Evolutionary conservation across 257 asterid species (phyloP).

Genomic region (Scutellaria barbata): DNA sequence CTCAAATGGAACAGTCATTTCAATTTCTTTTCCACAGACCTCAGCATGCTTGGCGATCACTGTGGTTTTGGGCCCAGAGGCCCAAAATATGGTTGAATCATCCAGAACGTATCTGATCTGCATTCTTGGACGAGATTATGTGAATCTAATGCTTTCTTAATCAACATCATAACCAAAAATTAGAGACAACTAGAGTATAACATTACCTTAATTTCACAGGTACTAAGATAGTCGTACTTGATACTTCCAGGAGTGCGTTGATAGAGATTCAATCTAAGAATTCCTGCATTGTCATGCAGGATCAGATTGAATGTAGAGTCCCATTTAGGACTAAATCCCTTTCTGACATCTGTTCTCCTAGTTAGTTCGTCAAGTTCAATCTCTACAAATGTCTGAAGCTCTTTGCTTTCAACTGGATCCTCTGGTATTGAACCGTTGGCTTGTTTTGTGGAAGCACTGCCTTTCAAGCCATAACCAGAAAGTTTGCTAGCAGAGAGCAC

Average conservation of each 20-base stretch:
- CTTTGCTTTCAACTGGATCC: conserved; percentile 50
- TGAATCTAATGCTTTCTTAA: background rate
- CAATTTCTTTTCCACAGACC: conserved; percentile 74
- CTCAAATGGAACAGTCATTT: conserved; percentile 94
- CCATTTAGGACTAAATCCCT: conserved; percentile 85
- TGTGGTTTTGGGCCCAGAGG: conserved; percentile 59
- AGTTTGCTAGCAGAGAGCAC: conserved; percentile 71
- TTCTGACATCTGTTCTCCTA: conserved; percentile 65
- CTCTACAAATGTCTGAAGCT: conserved; percentile 81
- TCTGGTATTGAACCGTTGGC: conserved; percentile 43
- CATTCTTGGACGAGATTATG: conserved; percentile 29
- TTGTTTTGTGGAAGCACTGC: conserved; percentile 53
- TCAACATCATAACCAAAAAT: conserved; percentile 21
- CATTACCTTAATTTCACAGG: conserved; percentile 91
- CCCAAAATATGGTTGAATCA: conserved; percentile 97
- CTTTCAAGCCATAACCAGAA: conserved; percentile 51
- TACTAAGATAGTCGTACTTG: conserved; percentile 76
- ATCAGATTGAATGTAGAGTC: conserved; percentile 76
- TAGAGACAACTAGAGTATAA: conserved; percentile 20
- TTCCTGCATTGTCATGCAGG: conserved; percentile 80
- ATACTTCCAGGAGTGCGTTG: conserved; percentile 72
- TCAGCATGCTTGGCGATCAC: conserved; percentile 81
- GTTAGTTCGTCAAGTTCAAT: conserved; percentile 86
- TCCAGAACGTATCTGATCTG: conserved; percentile 84
- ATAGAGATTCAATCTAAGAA: conserved; percentile 71